Evolutionary conservation across 345 rosid species (phyloP), one percentile per base, ranked within the genome.

Genomic region (Euphorbia peplus): DNA sequence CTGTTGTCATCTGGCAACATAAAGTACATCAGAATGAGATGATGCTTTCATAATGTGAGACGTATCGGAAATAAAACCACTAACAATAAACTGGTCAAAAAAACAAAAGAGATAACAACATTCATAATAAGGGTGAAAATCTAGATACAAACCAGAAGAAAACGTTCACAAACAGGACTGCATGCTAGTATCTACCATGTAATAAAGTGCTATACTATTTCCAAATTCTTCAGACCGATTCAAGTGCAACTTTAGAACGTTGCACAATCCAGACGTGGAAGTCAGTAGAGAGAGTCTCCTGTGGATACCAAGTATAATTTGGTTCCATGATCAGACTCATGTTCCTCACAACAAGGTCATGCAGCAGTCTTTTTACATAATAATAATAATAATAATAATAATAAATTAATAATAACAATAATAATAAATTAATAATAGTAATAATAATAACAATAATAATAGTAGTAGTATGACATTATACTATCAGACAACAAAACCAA

Each of bases 1-100:
- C 89, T 69, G 96, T 88, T 39, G 97, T 88, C 98, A 95, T 91
- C 99, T 95, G 85, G 56, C 75, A 75, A 75, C 7, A 60, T 62
- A 50, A 47, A 71, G 70, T 35, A 60, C 42, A 70, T 50, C n/a
- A 63, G 14, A 56, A 58, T 67, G 46, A 64, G 55, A 57, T 24
- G 48, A 61, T 52, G 60, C 48, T 41, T 26, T 44, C 24, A 44
- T 13, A 63, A 3, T n/a, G 30, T 16, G 47, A 8, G 32, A 55
- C 69, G 21, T 39, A 6, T 48, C 60, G 32, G 26, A 79, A 50
- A 13, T 28, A 0, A 55, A 56, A 55, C 32, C 26, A 48, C 15
- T 60, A 1, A 7, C 28, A 66, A 7, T 29, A 8, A 65, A 28
- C 15, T n/a, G 26, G 28, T 8, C 47, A 15, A 28, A 50, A 18